Base-by-base conservation (phyloP, 129 eudicot species). In the Saussurea involucrata region DNA sequence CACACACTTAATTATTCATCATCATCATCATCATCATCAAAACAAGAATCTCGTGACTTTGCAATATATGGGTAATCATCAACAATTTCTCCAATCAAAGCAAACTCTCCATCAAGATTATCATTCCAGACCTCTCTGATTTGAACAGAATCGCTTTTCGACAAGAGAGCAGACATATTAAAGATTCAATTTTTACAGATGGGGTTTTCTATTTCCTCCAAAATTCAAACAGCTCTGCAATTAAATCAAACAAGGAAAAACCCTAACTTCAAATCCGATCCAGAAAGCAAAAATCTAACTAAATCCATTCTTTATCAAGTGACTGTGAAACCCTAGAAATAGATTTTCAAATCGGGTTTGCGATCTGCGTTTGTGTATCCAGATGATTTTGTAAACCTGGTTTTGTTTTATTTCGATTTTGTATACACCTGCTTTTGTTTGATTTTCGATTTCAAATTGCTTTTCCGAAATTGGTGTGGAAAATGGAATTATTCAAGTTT, bases 91-190 rank as follows among this genome's bases (percentile, higher is more conserved):
- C 89, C 80, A 74, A 89, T 86, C 78, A 86, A 74, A 86, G 87
- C 89, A 27, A 86, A 86, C 66, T 89, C 91, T 60, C 86, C 79
- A 17, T 86, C 95, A 32, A 89, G 87, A 80, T 89, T 89, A 22
- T 86, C 87, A 72, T 82, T 80, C 91, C 91, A 89, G 0, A 89
- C 91, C 77, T 86, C 91, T 77, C 94, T 82, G 29, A 89, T 89
- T 61, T 82, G 82, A 46, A 89, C 82, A 25, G 88, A 79, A 40
- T 89, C 91, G 5, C 42, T 79, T 34, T 83, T 86, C 17, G 81
- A 83, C 68, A 85, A 21, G 27, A 76, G 80, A 25, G 22, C 55
- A 33, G 91, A 78, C 88, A 87, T 80, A 53, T 65, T 63, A 75
- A 82, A 87, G 66, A 70, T 72, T 71, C 82, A 75, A 74, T 76